phyloP scores from a whole-genome alignment of 1,139 yeast genomes.

The Sporopachydermia cereana region DNA sequence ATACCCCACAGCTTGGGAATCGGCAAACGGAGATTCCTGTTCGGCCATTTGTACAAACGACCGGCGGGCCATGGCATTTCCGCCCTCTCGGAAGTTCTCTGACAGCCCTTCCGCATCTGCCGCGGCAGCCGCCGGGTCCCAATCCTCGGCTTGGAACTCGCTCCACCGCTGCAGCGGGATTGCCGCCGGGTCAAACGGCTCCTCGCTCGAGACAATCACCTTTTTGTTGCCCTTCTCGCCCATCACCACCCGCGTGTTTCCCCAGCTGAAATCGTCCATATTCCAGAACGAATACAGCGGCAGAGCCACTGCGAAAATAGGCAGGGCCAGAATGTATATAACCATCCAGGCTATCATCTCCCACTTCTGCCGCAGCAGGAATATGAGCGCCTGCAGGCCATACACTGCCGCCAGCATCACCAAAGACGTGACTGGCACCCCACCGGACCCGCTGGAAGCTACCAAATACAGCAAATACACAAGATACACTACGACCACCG shows the following conservation, averaged over 20 bases:
- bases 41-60: background rate
- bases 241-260: conserved; percentile 30
- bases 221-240: conserved; percentile 30
- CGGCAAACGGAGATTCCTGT: background rate
- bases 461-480: conserved; percentile 27
- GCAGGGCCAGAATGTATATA: conserved; percentile 28
- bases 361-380: conserved; percentile 29
- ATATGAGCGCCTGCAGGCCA: conserved; percentile 29
- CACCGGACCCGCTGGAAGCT: conserved; percentile 18
- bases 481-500: conserved; percentile 30
- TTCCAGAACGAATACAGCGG: conserved; percentile 33
- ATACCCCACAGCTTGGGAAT: background rate
- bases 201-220: conserved; percentile 25
- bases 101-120: background rate
- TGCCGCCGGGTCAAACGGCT: conserved; percentile 28
- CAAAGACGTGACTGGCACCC: conserved; percentile 28
- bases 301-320: conserved; percentile 26
- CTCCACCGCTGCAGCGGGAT: conserved; percentile 29
- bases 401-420: conserved; percentile 28
- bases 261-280: conserved; percentile 36
- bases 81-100: background rate
- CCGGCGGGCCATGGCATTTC: background rate
- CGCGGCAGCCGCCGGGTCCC: background rate
- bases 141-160: conserved; percentile 25
- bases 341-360: conserved; percentile 36